phyloP scores from a whole-genome alignment of 2,329 filamentous ascomycete species.

The Tolypocladium paradoxum region DNA sequence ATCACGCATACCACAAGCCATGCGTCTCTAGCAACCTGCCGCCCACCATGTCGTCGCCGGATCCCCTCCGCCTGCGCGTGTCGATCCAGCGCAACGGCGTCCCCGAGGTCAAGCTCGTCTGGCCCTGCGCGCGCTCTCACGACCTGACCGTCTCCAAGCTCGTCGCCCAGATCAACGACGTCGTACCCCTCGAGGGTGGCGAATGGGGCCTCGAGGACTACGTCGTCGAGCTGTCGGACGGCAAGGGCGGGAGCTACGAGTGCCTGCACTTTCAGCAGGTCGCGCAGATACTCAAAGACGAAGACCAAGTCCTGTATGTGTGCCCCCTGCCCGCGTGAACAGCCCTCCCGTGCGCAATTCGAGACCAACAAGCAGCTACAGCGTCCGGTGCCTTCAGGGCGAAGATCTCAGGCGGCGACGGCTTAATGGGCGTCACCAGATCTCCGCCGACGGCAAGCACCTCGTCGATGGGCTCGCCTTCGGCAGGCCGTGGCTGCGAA shows the following conservation, averaged over 20 bases:
- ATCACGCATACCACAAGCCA: conserved; percentile 1
- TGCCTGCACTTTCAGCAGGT: conserved; percentile 77
- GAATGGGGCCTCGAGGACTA: conserved; percentile 90
- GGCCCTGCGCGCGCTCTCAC: conserved; percentile 47
- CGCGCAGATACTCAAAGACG: conserved; percentile 60
- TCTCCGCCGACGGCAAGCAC: conserved; percentile 66
- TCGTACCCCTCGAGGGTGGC: conserved; percentile 68
- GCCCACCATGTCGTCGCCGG: conserved; percentile 14
- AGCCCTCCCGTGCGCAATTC: no score
- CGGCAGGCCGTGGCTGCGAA: conserved; percentile 58
- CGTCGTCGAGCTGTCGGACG: conserved; percentile 58
- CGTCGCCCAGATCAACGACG: conserved; percentile 66
- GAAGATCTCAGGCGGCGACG: conserved; percentile 64
- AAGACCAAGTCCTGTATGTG: conserved; percentile 71
- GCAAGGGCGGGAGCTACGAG: conserved; percentile 57
- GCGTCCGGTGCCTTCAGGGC: conserved; percentile 67
- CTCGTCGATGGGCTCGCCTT: conserved; percentile 80
- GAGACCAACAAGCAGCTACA: conserved; percentile 19
- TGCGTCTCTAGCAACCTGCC: conserved; percentile 8
- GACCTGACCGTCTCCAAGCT: conserved; percentile 66
- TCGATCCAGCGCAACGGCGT: conserved; percentile 62
- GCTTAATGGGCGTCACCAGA: conserved; percentile 70
- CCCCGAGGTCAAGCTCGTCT: conserved; percentile 62
- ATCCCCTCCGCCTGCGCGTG: conserved; percentile 57
- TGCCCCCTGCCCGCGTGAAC: not conserved